Evolutionary conservation across 2,329 filamentous ascomycete genomes (phyloP).

Genomic region (Bipolaris bicolor): DNA sequence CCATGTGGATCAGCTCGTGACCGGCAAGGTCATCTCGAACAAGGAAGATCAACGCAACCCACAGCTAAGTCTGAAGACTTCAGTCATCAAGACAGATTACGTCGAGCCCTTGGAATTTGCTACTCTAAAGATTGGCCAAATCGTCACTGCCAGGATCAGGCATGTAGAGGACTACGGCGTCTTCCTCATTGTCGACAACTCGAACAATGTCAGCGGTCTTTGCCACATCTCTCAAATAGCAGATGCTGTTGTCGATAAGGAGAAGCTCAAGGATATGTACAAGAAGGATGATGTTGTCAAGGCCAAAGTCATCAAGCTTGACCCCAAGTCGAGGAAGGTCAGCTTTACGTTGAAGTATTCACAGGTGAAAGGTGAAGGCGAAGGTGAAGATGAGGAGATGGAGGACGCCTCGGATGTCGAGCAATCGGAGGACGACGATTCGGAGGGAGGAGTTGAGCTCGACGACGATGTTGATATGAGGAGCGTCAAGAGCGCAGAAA

Average conservation of each 20-base stretch:
- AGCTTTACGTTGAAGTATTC: constrained; percentile 93
- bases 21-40: constrained; percentile 78
- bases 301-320: constrained; percentile 81
- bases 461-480: constrained; percentile 54
- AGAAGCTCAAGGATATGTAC: constrained; percentile 88
- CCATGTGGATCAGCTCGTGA: constrained; percentile 87
- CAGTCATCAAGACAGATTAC: constrained; percentile 80
- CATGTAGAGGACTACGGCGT: constrained; percentile 96
- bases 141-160: constrained; percentile 86
- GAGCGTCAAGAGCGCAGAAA: constrained; percentile 49
- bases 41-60: constrained; percentile 73
- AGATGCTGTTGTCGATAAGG: constrained; percentile 79
- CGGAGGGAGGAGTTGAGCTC: constrained; percentile 49
- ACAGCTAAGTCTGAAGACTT: constrained; percentile 86
- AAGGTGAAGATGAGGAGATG: constrained; percentile 52
- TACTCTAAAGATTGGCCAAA: constrained; percentile 79
- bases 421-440: constrained; percentile 45
- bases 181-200: constrained; percentile 88
- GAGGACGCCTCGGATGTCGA: constrained; percentile 45
- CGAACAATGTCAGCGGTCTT: constrained; percentile 86
- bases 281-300: constrained; percentile 92
- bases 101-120: constrained; percentile 72
- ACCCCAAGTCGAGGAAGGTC: constrained; percentile 76
- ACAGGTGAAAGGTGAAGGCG: constrained; percentile 72
- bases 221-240: constrained; percentile 94